Evolutionary conservation across 2,329 filamentous ascomycete genomes (phyloP).

Genomic region (Curvularia lunata): DNA sequence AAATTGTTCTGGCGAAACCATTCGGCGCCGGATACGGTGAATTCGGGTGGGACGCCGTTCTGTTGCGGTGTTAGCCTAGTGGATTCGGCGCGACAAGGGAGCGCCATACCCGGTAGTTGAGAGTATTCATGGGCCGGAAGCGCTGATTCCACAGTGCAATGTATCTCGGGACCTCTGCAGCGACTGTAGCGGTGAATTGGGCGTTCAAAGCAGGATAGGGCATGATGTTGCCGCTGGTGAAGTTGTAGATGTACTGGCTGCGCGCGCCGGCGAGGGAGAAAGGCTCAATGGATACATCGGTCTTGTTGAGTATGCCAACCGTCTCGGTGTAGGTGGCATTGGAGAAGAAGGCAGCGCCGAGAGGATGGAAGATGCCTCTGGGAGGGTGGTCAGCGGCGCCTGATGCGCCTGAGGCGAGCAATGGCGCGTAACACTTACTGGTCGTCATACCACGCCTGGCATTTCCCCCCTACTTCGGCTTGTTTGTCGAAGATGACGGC

Average conservation of each 20-base stretch:
- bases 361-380: slow-evolving; percentile 49
- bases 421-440: slow-evolving; percentile 43
- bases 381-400: slow-evolving; percentile 44
- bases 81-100: slow-evolving; percentile 10
- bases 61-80: slow-evolving; percentile 30
- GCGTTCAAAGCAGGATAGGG: slow-evolving; percentile 29
- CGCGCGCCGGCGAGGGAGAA: slow-evolving; percentile 44
- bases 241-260: slow-evolving; percentile 45
- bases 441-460: slow-evolving; percentile 48
- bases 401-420: slow-evolving; percentile 18
- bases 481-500: slow-evolving; percentile 48
- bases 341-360: slow-evolving; percentile 50
- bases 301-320: slow-evolving; percentile 43
- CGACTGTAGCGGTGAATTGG: slow-evolving; percentile 32
- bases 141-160: slow-evolving; percentile 40
- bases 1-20: slow-evolving; percentile 49
- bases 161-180: slow-evolving; percentile 46
- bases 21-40: slow-evolving; percentile 44
- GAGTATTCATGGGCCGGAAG: slow-evolving; percentile 41
- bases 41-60: slow-evolving; percentile 46
- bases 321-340: slow-evolving; percentile 47
- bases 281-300: slow-evolving; percentile 40
- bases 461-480: slow-evolving; percentile 46
- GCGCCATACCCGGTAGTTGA: slow-evolving; percentile 45
- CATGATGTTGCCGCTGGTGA: slow-evolving; percentile 37